Evolutionary conservation across 495 filamentous ascomycete species (phyloP).

Genomic region (Penicillium antarcticum): DNA sequence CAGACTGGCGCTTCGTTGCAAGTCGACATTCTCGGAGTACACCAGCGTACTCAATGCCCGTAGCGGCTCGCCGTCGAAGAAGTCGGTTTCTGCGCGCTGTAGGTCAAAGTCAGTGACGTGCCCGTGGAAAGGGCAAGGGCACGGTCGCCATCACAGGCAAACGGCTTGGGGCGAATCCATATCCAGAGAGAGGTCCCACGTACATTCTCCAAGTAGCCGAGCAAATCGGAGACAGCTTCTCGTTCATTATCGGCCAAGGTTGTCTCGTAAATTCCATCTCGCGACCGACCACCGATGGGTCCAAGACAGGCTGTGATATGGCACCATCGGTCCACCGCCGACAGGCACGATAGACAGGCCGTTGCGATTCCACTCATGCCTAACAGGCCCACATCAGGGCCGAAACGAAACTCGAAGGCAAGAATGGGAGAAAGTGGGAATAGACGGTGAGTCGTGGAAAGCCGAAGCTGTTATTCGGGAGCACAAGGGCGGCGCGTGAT

Average conservation of each 20-base stretch:
- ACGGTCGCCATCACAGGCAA: too few relatives aligned
- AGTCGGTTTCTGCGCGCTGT: conserved; percentile 92
- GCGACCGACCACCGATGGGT: conserved; percentile 66
- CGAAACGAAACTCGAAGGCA: not conserved
- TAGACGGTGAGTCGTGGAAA: too few relatives aligned
- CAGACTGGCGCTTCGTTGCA: conserved; percentile 94
- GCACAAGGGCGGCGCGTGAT: too few relatives aligned
- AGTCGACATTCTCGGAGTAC: conserved; percentile 97
- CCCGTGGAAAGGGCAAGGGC: conserved; percentile 6
- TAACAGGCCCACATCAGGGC: conserved; percentile 33
- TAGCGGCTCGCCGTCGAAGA: conserved; percentile 96
- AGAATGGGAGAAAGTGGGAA: too few relatives aligned
- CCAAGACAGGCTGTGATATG: conserved; percentile 46
- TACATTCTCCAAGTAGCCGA: conserved; percentile 96
- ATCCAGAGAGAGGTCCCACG: conserved; percentile 20
- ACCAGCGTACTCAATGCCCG: conserved; percentile 91
- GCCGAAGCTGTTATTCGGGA: too few relatives aligned
- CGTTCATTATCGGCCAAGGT: conserved; percentile 94
- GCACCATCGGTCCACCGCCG: conserved; percentile 45
- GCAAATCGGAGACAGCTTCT: conserved; percentile 92
- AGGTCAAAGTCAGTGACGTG: conserved; percentile 5
- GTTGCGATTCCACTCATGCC: conserved; percentile 43
- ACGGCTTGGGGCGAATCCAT: not conserved
- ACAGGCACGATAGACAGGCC: conserved; percentile 44
- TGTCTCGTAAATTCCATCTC: conserved; percentile 92